These are phyloP conservation scores for Aaosphaeria arxii DNA, from an alignment of 2,329 filamentous ascomycete genomes.

Conservation along the genomic window DNA sequence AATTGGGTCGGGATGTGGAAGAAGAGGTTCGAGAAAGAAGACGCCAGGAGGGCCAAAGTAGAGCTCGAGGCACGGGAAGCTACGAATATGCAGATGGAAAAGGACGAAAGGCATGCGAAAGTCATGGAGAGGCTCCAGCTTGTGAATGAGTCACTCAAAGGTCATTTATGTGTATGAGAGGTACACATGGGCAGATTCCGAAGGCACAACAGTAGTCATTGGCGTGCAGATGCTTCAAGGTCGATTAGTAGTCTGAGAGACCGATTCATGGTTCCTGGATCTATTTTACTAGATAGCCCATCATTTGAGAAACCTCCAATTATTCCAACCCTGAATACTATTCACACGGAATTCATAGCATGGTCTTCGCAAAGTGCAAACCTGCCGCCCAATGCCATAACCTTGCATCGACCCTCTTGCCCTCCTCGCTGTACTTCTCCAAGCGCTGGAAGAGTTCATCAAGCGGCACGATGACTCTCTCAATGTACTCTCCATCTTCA, in stretches of 20 bases:
- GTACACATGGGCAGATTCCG: neutral
- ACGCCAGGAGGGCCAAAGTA: slow-evolving; percentile 6
- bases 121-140: neutral
- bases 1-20: slow-evolving; percentile 25
- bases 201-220: too few species aligned
- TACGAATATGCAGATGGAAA: slow-evolving; percentile 1
- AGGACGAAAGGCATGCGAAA: slow-evolving; percentile 1
- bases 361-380: slow-evolving; percentile 47
- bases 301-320: too few species aligned
- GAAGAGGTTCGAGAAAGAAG: slow-evolving; percentile 18
- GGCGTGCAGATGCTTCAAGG: neutral
- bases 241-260: neutral
- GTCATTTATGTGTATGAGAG: neutral
- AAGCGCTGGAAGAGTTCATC: slow-evolving; percentile 55
- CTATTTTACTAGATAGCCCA: too few species aligned
- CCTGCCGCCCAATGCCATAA: slow-evolving; percentile 61
- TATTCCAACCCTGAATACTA: too few species aligned
- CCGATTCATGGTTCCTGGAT: too few species aligned
- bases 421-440: slow-evolving; percentile 44
- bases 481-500: slow-evolving; percentile 61
- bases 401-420: slow-evolving; percentile 57
- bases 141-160: neutral
- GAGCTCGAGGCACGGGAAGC: neutral
- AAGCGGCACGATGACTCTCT: slow-evolving; percentile 58
- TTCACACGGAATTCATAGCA: slow-evolving; percentile 13